Percentiles rank a stretch among this genome's conserved stretches.
phyloP scores from a whole-genome alignment of 2,329 filamentous ascomycete genomes.

The Aspergillus tamarii region DNA sequence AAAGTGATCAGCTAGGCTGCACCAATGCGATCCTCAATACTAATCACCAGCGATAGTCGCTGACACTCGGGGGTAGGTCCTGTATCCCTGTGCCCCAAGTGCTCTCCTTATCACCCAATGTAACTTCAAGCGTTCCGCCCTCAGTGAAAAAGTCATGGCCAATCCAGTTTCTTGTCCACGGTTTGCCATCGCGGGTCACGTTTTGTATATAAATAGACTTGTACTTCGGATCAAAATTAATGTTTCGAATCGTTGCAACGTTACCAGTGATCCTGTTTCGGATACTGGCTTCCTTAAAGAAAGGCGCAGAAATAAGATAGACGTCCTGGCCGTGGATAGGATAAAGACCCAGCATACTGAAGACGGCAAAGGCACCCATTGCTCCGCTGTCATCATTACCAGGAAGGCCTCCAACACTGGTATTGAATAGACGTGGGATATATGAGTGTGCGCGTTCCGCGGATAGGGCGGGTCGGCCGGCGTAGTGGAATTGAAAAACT shows the following conservation, averaged over 20 bases:
- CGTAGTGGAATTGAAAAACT: slow-evolving; percentile 72
- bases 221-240: slow-evolving; percentile 65
- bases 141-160: slow-evolving; percentile 69
- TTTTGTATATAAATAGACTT: slow-evolving; percentile 66
- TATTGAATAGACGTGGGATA: slow-evolving; percentile 66
- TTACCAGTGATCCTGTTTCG: slow-evolving; percentile 62
- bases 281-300: slow-evolving; percentile 64
- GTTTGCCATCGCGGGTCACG: slow-evolving; percentile 63
- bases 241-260: slow-evolving; percentile 61
- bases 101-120: slow-evolving; percentile 64
- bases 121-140: slow-evolving; percentile 66
- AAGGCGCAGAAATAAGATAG: slow-evolving; percentile 72
- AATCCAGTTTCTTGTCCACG: slow-evolving; percentile 70
- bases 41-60: slow-evolving; percentile 13
- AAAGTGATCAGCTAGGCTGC: no score
- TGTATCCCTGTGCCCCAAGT: slow-evolving; percentile 62
- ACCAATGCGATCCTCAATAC: no score
- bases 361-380: slow-evolving; percentile 68
- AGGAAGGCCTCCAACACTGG: slow-evolving; percentile 62
- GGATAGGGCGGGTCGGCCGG: slow-evolving; percentile 61
- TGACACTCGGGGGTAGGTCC: slow-evolving; percentile 65
- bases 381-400: slow-evolving; percentile 73
- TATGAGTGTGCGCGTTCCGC: slow-evolving; percentile 63
- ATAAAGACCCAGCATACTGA: slow-evolving; percentile 72
- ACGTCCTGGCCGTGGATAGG: slow-evolving; percentile 70